Conservation (phyloP, 257 asterid species). For the Marsdenia floribunda region DNA sequence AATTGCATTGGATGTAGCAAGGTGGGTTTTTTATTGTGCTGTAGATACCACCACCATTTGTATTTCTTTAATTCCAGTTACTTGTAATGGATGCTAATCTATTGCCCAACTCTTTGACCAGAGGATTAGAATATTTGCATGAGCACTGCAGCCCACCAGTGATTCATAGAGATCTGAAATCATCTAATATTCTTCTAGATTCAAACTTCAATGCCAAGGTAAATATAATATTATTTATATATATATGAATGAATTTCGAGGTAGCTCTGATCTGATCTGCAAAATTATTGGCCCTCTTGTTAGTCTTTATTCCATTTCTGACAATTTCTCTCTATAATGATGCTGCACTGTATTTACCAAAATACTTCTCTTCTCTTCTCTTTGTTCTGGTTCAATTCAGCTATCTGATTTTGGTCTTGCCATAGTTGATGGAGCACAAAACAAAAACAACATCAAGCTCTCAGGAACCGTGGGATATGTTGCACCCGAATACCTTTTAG, state of each 20-base stretch:
- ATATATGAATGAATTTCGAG: neutral
- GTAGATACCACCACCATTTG: conserved; percentile 18
- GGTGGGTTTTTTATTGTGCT: conserved; percentile 34
- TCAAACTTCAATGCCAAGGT: conserved; percentile 79
- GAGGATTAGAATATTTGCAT: conserved; percentile 69
- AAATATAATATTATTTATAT: neutral
- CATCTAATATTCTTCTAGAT: conserved; percentile 76
- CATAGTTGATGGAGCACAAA: conserved; percentile 46
- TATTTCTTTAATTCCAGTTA: conserved; percentile 1
- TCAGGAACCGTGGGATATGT: conserved; percentile 81
- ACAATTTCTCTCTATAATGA: neutral
- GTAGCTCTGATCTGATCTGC: conserved; percentile 12
- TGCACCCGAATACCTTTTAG: conserved; percentile 73
- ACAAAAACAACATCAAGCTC: conserved; percentile 49
- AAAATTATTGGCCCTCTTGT: neutral
- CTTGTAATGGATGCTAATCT: conserved; percentile 6
- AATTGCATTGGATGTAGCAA: conserved; percentile 67
- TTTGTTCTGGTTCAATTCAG: conserved; percentile 29
- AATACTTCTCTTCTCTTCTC: neutral
- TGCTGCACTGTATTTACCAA: neutral
- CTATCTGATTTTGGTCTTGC: conserved; percentile 78
- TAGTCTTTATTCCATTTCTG: conserved; percentile 6
- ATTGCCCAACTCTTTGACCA: conserved; percentile 31
- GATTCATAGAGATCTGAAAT: conserved; percentile 79
- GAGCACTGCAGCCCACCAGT: conserved; percentile 68